Conservation (phyloP, 345 rosid genomes). For the Citrus inodora region DNA sequence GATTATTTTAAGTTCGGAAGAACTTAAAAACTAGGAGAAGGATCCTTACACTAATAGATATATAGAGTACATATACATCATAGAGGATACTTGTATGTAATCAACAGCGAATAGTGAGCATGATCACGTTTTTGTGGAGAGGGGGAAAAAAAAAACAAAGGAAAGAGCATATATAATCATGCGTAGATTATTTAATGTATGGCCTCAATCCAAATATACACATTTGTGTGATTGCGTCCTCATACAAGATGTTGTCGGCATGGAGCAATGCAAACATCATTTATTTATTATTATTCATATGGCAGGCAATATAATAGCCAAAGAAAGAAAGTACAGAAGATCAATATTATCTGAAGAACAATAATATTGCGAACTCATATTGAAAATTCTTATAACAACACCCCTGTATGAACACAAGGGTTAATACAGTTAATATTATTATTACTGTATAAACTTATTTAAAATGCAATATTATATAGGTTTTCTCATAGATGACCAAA, state of each 20-base stretch:
- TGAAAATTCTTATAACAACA: background rate
- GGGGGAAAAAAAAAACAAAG: no score
- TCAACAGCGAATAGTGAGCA: background rate
- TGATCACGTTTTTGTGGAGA: background rate
- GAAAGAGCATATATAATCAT: background rate
- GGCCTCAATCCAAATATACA: no score
- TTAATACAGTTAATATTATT: background rate
- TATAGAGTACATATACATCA: no score
- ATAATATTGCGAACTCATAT: background rate
- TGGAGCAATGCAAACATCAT: background rate
- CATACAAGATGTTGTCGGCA: background rate
- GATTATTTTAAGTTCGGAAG: no score
- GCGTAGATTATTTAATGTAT: no score
- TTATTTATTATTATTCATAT: background rate
- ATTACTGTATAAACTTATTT: background rate
- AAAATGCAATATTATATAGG: background rate
- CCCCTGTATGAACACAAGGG: background rate
- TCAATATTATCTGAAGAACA: background rate
- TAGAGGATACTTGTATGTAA: no score
- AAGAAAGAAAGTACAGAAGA: background rate
- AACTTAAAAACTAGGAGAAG: no score
- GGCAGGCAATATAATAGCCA: background rate
- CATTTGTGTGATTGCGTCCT: no score
- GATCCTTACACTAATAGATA: no score
- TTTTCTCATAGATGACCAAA: conserved; percentile 5